Percentiles rank a stretch among this genome's conserved stretches.
Conservation (phyloP, 2,329 filamentous ascomycete genomes). For the Ceratocystis destructans region DNA sequence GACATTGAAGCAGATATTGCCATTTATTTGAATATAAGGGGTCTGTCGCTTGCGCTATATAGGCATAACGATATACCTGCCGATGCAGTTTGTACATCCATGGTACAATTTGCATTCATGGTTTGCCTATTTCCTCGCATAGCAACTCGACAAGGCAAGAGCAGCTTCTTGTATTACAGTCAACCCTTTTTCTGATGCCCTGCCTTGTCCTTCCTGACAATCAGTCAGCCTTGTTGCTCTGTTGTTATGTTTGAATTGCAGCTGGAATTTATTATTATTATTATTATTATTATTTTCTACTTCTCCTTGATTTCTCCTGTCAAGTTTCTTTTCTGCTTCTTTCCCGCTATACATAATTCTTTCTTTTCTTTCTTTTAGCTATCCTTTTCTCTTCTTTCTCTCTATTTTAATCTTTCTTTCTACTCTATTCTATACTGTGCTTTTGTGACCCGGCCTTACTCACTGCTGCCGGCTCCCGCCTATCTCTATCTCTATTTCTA, state of each 20-base stretch:
- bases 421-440: neutral
- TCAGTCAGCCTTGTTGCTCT: neutral
- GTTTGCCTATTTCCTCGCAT: no score
- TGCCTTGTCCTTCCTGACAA: no score
- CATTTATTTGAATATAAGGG: no score
- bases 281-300: neutral
- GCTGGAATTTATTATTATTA: constrained; percentile 5
- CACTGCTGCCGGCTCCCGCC: neutral
- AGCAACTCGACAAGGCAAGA: no score
- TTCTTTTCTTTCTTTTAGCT: neutral
- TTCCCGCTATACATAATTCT: neutral
- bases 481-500: neutral
- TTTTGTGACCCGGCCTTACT: neutral
- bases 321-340: neutral
- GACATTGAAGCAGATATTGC: no score
- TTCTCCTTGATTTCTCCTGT: no score
- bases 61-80: neutral
- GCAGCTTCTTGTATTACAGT: no score
- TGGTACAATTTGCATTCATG: neutral
- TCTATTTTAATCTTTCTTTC: neutral
- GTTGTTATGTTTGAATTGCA: neutral
- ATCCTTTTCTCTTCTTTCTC: neutral
- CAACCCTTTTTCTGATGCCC: constrained; percentile 4
- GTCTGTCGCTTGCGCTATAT: no score
- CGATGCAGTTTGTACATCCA: neutral